Base-by-base conservation (phyloP, 2,329 filamentous ascomycete species). In the Sporothrix euskadiensis region DNA sequence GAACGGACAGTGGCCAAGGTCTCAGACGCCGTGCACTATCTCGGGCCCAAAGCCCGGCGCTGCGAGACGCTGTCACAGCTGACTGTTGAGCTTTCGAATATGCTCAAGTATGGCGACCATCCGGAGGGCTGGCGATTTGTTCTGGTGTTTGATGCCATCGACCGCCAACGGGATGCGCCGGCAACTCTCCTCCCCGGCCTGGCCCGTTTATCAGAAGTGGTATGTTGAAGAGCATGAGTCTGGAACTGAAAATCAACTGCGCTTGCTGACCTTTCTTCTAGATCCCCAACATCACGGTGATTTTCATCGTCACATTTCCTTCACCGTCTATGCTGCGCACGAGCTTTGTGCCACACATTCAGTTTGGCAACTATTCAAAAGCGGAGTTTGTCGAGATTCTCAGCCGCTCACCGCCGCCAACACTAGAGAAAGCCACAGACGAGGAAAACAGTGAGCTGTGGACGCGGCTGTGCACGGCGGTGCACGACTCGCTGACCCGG, bases 141-240 rank as follows among this genome's bases (percentile, higher is more conserved):
- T 9, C 82, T 98, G 73, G 92, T 98, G 12, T 87, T 98, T 75
- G 96, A 98, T 83, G 93, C 90, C 12, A 91, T 98, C 73, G 95
- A 98, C 80, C 88, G 87, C 75, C 92, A 97, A 80, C 87, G 91
- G 78, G 95, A 98, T 79, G 89, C 92, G 6, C 89, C 92, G 6
- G 87, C 89, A 2, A 97, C 93, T 0, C 83, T 98, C 16, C 83
- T 97, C 4, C 90, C 94, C 44, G 94, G 93, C 14, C 83, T 99
- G 75, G 93, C 92, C 30, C 88, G 94, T 75, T 81, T 99, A 26
- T 91, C 92, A 16, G 94, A 98, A 81, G 87, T 91, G 75, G 93
- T 96, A 83, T 78, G 90, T 83, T 4, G 1, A 54, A 49, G 56
- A 70, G 14, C 26, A 12, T 6, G 2, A 1, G 8, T 22, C 6